Evolutionary conservation across 2,329 filamentous ascomycete species (phyloP), one percentile per base, ranked within the genome.

Genomic region (Neocatenulostroma microsporum): DNA sequence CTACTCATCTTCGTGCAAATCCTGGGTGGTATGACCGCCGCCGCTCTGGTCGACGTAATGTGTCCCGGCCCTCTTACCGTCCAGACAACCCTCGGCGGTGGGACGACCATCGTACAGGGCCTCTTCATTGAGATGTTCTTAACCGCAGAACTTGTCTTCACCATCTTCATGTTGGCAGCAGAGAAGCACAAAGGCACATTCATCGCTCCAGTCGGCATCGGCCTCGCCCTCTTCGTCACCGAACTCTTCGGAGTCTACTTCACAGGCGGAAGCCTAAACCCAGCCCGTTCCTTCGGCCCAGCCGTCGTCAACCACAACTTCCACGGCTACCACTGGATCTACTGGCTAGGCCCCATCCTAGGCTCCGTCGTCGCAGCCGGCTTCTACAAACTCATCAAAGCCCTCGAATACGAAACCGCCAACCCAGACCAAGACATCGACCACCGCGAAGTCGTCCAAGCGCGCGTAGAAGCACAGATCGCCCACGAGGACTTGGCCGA

Each of bases 161-260:
- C 50, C 25, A 51, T 59, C 18, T 47, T 60, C 32, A 59, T 61
- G 55, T 49, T 61, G 21, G 57, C 57, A 4, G 53, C 47, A 4
- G 57, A 61, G 42, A 61, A 60, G 43, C 46, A 46, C 14, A 57
- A 58, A 40, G 48, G 37, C 17, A 59, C 56, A 1, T 60, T 55
- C 42, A 62, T 85, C 1, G 82, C 82, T 0, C 82, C 82, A 0
- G 62, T 86, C 4, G 80, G 78, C 11, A 84, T 86, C 45, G 82
- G 83, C 1, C 59, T 84, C 3, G 68, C 81, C 0, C 69, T 86
- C 34, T 85, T 86, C 57, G 70, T 37, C 3, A 18, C 20, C n/a
- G 28, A 57, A 36, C 37, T 54, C 15, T 23, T 36, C 42, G 49
- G 51, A 15, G 47, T 54, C 29, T 52, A 47, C 39, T 58, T 53